phyloP scores from a whole-genome alignment of 192 early-diverging fungal species.

The Lobosporangium transversale region DNA sequence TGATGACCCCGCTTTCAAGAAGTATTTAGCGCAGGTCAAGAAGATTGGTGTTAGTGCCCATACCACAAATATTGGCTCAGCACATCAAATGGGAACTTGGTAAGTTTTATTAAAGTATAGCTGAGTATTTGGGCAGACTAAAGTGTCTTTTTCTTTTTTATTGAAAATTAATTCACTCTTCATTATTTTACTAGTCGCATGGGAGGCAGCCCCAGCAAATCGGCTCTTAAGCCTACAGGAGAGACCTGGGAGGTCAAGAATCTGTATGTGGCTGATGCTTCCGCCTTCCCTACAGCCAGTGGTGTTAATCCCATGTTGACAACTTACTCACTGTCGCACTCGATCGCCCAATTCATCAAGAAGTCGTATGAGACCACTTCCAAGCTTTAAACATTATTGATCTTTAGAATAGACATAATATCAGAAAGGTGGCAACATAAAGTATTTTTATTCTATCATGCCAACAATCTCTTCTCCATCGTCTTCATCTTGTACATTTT shows the following conservation, averaged over 20 bases:
- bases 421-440: slow-evolving; percentile 2
- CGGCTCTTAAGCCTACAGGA: slow-evolving; percentile 74
- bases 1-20: slow-evolving; percentile 48
- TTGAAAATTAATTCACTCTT: neutral
- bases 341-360: slow-evolving; percentile 51
- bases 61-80: slow-evolving; percentile 55
- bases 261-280: slow-evolving; percentile 79
- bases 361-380: slow-evolving; percentile 8
- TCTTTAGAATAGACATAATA: neutral
- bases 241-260: slow-evolving; percentile 78
- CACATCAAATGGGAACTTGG: slow-evolving; percentile 77
- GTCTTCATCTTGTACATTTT: slow-evolving; percentile 9
- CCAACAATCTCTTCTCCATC: slow-evolving; percentile 46
- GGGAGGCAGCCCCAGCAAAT: slow-evolving; percentile 61
- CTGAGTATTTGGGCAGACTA: neutral
- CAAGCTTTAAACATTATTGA: slow-evolving; percentile 9
- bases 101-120: slow-evolving; percentile 28
- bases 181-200: slow-evolving; percentile 60
- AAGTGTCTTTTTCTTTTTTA: slow-evolving; percentile 17
- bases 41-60: slow-evolving; percentile 43
- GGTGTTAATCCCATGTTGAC: slow-evolving; percentile 77
- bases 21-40: slow-evolving; percentile 31
- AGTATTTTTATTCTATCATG: neutral
- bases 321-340: slow-evolving; percentile 37
- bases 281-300: slow-evolving; percentile 73